Base-by-base conservation (phyloP, 2,329 filamentous ascomycete genomes). In the Paecilomyces niveus region DNA sequence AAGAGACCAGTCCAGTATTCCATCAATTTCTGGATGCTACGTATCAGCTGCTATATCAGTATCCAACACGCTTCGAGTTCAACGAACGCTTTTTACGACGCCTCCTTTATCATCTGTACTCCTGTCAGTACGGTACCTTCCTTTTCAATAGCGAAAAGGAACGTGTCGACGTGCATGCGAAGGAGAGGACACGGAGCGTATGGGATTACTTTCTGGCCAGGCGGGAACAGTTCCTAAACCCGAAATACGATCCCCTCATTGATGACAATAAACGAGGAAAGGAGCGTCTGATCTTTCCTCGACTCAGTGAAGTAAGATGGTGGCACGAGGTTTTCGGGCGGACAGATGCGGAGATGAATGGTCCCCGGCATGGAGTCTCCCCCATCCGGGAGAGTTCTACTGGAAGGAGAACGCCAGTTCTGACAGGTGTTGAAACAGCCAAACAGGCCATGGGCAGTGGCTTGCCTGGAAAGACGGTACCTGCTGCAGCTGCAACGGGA, bases 21-120 rank as follows among this genome's bases (percentile, higher is more conserved):
- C 94, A 99, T 68, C 94, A 99, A 70, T 99, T 97, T 74, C 83
- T 99, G 9, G 94, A 97, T 69, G 92, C 91, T 39, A 91, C 90
- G 1, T 97, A 94, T 70, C 94, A 99, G 72, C 81, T 99, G 29
- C 77, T 96, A 24, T 82, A 89, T 61, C 94, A 97, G 71, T 81
- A 93, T 67, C 92, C 92, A 0, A 89, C 85, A 6, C 88, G 92
- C 0, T 99, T 99, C 70, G 93, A 99, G 72, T 99, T 92, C 75
- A 97, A 96, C 65, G 94, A 97, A 72, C 86, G 93, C 3, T 97
- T 99, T 73, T 78, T 99, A 6, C 84, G 91, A 26, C 86, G 94
- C 21, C 79, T 99, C 2, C 80, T 97, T 1, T 99, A 97, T 70
- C 94, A 99, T 71, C 83, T 96, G 1, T 93, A 97, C 70, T 93